Evolutionary conservation across 2,329 filamentous ascomycete genomes (phyloP).

Genomic region (Verticillium longisporum): DNA sequence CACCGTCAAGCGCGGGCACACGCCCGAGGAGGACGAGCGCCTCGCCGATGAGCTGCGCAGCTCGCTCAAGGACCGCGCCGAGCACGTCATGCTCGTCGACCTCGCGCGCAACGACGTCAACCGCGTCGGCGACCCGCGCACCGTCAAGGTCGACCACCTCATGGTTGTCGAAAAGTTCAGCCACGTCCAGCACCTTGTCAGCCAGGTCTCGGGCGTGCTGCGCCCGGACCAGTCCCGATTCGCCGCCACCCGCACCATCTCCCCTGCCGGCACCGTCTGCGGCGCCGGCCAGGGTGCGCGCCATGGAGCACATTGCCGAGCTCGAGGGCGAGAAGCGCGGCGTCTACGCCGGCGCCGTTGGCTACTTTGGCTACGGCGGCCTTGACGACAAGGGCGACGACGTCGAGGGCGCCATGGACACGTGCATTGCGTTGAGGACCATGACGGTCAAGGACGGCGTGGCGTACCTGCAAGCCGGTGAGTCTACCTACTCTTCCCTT

Average conservation of each 20-base stretch:
- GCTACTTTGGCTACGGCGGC: constrained; percentile 86
- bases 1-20: constrained; percentile 81
- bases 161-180: constrained; percentile 95
- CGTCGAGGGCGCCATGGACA: constrained; percentile 85
- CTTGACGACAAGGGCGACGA: constrained; percentile 57
- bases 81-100: constrained; percentile 98
- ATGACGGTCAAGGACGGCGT: constrained; percentile 91
- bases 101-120: constrained; percentile 95
- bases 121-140: constrained; percentile 83
- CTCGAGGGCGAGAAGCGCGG: constrained; percentile 90
- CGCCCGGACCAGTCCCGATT: constrained; percentile 80
- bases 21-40: constrained; percentile 70
- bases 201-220: constrained; percentile 88
- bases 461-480: constrained; percentile 79
- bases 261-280: constrained; percentile 92
- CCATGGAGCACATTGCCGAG: constrained; percentile 96
- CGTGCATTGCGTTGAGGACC: constrained; percentile 72
- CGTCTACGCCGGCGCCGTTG: constrained; percentile 91
- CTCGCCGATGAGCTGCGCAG: constrained; percentile 70
- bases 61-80: constrained; percentile 85
- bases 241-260: constrained; percentile 93
- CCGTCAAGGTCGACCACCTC: constrained; percentile 83
- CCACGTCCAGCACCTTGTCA: constrained; percentile 95
- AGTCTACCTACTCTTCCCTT: not conserved
- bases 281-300: constrained; percentile 93